Conservation (phyloP, 164 flowering plant species). For the Dillenia turbinata region DNA sequence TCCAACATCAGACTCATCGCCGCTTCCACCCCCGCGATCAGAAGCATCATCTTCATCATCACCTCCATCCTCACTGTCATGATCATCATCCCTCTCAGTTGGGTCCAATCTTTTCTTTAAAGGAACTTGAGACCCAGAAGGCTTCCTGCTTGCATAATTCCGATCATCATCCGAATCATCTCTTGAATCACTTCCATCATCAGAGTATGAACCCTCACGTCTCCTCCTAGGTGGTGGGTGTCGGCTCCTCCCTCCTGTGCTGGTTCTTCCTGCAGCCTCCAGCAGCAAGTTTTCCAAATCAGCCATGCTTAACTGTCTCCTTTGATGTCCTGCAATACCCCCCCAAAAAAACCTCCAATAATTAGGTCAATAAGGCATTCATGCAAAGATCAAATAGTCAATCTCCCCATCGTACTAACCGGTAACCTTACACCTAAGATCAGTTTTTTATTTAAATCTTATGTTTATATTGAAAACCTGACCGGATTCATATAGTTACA, state of each 20-base stretch:
- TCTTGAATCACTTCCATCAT: slow-evolving; percentile 83
- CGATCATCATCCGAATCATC: slow-evolving; percentile 76
- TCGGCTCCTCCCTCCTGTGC: slow-evolving; percentile 49
- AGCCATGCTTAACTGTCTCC: slow-evolving; percentile 38
- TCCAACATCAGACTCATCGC: slow-evolving; percentile 78
- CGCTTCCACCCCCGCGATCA: slow-evolving; percentile 48
- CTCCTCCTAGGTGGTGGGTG: slow-evolving; percentile 54
- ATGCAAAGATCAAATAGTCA: too few relatives aligned
- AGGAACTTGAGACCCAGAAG: slow-evolving; percentile 83
- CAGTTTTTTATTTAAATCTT: too few relatives aligned
- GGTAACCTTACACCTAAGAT: too few relatives aligned
- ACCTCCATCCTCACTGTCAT: slow-evolving; percentile 50
- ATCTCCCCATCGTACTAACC: too few relatives aligned
- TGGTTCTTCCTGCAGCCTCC: slow-evolving; percentile 90
- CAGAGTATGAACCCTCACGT: slow-evolving; percentile 67
- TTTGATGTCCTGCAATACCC: neutral
- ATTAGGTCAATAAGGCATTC: too few relatives aligned
- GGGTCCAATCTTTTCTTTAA: slow-evolving; percentile 82
- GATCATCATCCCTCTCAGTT: slow-evolving; percentile 61
- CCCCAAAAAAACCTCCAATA: too few relatives aligned
- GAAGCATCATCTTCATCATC: slow-evolving; percentile 41
- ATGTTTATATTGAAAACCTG: too few relatives aligned
- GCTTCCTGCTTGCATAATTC: slow-evolving; percentile 59
- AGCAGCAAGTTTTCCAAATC: slow-evolving; percentile 82
- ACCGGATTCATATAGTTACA: too few relatives aligned